Evolutionary conservation across 805 yeast genomes (phyloP), one percentile per base, ranked within the genome.

Genomic region (Lipomyces mesembrius): DNA sequence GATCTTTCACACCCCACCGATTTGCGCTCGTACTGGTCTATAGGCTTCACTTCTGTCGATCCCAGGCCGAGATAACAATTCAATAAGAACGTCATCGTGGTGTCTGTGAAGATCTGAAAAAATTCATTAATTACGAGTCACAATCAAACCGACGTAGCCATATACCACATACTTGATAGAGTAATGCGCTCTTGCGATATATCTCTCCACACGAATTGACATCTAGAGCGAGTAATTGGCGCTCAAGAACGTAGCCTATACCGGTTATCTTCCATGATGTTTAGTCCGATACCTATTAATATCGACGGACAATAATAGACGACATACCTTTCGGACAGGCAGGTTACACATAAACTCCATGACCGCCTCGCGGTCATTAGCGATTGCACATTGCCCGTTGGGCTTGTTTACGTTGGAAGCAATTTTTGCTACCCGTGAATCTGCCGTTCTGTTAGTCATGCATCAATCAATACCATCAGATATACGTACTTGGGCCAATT

Each of bases 401-500:
- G 75, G 75, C 60, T 73, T 73, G 55, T 71, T 69, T 11, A 71
- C 54, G 58, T 73, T 73, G 4, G 75, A 73, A 11, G 73, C 74
- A 29, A 73, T 72, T 58, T 73, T 73, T 2, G 75, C 75, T 12
- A 73, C 53, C 11, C 75, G 59, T 12, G 71, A 60, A 56, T 73
- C 70, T 65, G 51, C 43, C 34, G 14, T 17, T 8, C 22, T 46
- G 20, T 17, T 9, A 55, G 49, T n/a, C 17, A 2, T 3, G 11
- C 1, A n/a, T n/a, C 17, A 43, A 2, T n/a, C 25, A 17, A 20
- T 12, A 8, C 14, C 17, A 60, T 29, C 17, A 14, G 54, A 7
- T 3, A 5, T 34, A 66, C 70, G 22, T 88, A 72, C 91, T 92
- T 12, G 83, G 76, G 0, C 91, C 88, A 20, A 85, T 84, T 0